A percentile compares a stretch with the other conserved stretches of the same genome.
Evolutionary conservation across 1,284 basidiomycete species (phyloP).

Genomic region (Pterula multifida): DNA sequence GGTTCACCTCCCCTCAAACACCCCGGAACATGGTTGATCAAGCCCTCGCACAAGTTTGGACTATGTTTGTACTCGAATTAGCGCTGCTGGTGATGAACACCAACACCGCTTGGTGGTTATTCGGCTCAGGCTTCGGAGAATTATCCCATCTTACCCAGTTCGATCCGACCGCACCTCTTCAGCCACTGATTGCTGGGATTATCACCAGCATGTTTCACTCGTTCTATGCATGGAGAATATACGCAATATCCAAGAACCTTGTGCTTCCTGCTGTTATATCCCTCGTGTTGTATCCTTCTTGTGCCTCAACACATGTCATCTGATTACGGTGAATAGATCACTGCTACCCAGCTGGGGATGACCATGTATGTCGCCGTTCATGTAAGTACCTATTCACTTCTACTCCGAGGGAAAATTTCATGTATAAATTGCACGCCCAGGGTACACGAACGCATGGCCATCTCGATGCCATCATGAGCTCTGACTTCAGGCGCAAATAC

Average conservation of each 20-base stretch:
- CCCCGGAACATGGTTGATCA: not conserved
- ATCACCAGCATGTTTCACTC: not conserved
- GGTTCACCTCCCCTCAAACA: not conserved
- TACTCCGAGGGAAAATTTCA: too few species aligned
- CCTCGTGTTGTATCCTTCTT: not conserved
- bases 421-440: not conserved
- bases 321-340: not conserved
- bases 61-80: not conserved
- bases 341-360: not conserved
- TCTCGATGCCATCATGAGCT: not conserved
- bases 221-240: conserved; percentile 1
- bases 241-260: not conserved
- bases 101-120: conserved; percentile 1
- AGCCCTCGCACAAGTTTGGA: not conserved
- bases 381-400: not conserved
- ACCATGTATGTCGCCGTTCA: not conserved
- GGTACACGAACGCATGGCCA: not conserved
- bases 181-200: not conserved
- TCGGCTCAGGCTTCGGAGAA: not conserved
- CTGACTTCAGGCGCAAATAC: not conserved
- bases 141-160: not conserved
- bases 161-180: not conserved
- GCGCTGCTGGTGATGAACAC: not conserved
- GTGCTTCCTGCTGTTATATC: not conserved
- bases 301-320: not conserved